These are phyloP conservation scores for Otatea glauca DNA, from an alignment of 176 grass and related monocot genomes.

Conservation along the genomic window DNA sequence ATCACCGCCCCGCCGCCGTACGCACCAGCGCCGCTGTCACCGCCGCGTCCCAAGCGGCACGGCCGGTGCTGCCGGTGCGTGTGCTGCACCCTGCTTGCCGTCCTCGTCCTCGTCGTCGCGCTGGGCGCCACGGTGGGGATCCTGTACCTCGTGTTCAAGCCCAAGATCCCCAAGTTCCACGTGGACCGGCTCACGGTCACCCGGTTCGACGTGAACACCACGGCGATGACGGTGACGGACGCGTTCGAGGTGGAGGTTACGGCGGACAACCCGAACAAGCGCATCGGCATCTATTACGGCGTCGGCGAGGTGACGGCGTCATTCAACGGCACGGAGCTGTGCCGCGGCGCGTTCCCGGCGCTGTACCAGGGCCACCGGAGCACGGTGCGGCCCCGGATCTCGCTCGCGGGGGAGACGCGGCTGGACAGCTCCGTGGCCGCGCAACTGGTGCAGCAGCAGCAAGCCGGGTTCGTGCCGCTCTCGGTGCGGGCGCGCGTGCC, in stretches of 20 bases:
- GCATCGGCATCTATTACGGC: constrained; percentile 83
- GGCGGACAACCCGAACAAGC: constrained; percentile 67
- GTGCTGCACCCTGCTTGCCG: constrained; percentile 58
- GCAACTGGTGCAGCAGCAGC: constrained; percentile 46
- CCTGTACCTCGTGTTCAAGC: constrained; percentile 78
- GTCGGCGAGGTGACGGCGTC: constrained; percentile 60
- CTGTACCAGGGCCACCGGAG: constrained; percentile 91
- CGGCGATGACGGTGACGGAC: constrained; percentile 34
- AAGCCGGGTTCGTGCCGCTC: constrained; percentile 65
- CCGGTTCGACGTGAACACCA: constrained; percentile 55
- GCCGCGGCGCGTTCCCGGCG: constrained; percentile 66
- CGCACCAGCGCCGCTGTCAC: constrained; percentile 18
- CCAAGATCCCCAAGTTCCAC: constrained; percentile 81
- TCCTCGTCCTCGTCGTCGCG: constrained; percentile 47
- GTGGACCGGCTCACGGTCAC: constrained; percentile 66
- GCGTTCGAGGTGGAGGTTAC: constrained; percentile 76
- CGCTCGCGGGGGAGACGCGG: constrained; percentile 54
- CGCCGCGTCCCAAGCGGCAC: constrained; percentile 23
- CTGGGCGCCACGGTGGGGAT: constrained; percentile 75
- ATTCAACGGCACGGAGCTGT: constrained; percentile 73
- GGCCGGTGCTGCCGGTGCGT: constrained; percentile 70
- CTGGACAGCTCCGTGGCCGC: constrained; percentile 53
- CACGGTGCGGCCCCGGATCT: constrained; percentile 54
- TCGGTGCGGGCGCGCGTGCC: constrained; percentile 60
- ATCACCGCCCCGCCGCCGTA: constrained; percentile 26